These are phyloP conservation scores for Fonsecaea pedrosoi DNA, from an alignment of 2,329 filamentous ascomycete genomes.

Conservation along the genomic window DNA sequence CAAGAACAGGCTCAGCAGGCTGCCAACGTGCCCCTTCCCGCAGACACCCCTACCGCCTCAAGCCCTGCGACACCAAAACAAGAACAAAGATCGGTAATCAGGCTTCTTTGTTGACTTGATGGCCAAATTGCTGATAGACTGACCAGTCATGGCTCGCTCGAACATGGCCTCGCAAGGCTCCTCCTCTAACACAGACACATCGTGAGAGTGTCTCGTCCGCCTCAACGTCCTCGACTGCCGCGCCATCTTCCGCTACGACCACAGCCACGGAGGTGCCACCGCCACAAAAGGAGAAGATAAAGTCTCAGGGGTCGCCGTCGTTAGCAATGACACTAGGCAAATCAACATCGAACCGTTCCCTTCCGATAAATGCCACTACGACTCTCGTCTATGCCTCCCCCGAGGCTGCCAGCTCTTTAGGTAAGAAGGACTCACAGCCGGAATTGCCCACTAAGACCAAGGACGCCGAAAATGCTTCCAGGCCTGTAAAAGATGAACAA, in stretches of 20 bases:
- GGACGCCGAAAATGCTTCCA: not conserved
- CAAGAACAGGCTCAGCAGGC: slow-evolving; percentile 31
- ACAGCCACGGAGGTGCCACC: slow-evolving; percentile 47
- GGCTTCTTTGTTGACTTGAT: not conserved
- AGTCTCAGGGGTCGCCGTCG: slow-evolving; percentile 46
- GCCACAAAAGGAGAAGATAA: slow-evolving; percentile 41
- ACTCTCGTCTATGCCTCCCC: slow-evolving; percentile 53
- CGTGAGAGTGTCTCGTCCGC: slow-evolving; percentile 56
- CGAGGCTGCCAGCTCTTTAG: slow-evolving; percentile 36
- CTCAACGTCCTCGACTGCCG: not conserved
- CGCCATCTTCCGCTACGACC: slow-evolving; percentile 43
- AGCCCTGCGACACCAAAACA: slow-evolving; percentile 3
- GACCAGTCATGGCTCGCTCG: slow-evolving; percentile 51
- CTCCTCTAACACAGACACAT: slow-evolving; percentile 57
- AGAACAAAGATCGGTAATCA: slow-evolving; percentile 31
- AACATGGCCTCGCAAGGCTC: slow-evolving; percentile 57
- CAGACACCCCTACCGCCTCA: slow-evolving; percentile 25
- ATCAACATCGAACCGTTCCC: slow-evolving; percentile 48
- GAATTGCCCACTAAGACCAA: slow-evolving; percentile 26
- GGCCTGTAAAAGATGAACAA: not conserved
- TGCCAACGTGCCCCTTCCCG: slow-evolving; percentile 29
- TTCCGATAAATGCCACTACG: slow-evolving; percentile 54
- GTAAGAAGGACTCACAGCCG: slow-evolving; percentile 38
- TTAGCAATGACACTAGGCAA: slow-evolving; percentile 53
- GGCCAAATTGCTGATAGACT: not conserved